Base-by-base conservation (phyloP, 805 yeast genomes). In the Myxozyma melibiosi region DNA sequence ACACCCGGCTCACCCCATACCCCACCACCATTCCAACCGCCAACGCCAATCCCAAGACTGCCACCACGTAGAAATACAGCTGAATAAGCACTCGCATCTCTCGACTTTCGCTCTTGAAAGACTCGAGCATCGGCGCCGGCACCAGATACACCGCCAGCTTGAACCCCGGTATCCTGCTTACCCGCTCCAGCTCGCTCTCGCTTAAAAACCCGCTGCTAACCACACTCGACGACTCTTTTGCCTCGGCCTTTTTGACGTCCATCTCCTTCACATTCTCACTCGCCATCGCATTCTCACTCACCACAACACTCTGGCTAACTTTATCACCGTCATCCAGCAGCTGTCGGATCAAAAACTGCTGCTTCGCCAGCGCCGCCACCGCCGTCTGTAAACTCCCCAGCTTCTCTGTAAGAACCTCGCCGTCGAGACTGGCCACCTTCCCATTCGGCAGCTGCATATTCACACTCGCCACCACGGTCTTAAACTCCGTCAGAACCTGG, bases 361-460 rank as follows among this genome's bases (percentile, higher is more conserved):
- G 60, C 51, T 56, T 56, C n/a, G 40, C 48, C 27, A 56, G 18
- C 22, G 56, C 49, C 18, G 52, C 34, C 13, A 56, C 46, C 11
- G 51, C 20, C 28, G 43, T 44, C 28, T 46, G 57, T 18, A 33
- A 13, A 11, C 30, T 30, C 7, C 44, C 44, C 20, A 22, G 5
- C 28, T 43, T 38, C 28, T 18, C 30, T 16, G 48, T 6, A 37
- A 37, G 16, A 27, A 20, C 20, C 27, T 31, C 34, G 8, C 37
- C 34, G 20, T 14, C 25, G 20, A 28, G 31, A 25, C 25, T 37
- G 14, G 38, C 7, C 14, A 16, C 39, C 25, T 27, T 25, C 31
- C 9, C 52, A 13, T 53, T 42, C 7, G 30, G 38, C 27, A 35
- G 13, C 8, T 28, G 40, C 7, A 51, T 33, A 16, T 40, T 38